Base-by-base conservation (phyloP, 768 basidiomycete genomes). In the Mycena indigotica region DNA sequence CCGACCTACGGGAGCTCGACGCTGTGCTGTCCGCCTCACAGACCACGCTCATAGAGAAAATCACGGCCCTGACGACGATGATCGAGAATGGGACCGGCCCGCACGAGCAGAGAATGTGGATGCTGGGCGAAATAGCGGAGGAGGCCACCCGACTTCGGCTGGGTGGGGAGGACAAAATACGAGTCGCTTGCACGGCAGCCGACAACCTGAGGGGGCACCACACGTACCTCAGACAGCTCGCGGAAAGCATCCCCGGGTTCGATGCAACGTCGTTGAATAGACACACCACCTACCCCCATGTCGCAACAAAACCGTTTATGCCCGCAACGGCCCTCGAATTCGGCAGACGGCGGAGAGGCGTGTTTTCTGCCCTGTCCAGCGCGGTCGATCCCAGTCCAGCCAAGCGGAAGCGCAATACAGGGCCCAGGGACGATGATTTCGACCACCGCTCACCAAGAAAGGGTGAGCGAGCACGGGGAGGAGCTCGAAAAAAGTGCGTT, bases 81-180 rank as follows among this genome's bases (percentile, higher is more conserved):
- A 86, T 97, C 67, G 87, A 93, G 68, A 77, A 82, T 56, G 79
- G 83, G 64, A 67, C 72, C 2, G 79, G 76, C 19, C 70, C 75
- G 35, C 87, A 86, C 65, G 85, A 87, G 66, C 86, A 92, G 64
- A 85, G 93, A 41, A 86, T 98, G 53, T 86, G 86, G 79, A 84
- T 95, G 28, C 85, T 99, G 64, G 83, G 86, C 46, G 93, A 97
- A 70, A 94, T 98, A 67, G 93, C 95, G 5, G 95, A 98, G 54
- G 96, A 98, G 73, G 95, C 95, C 0, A 78, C 82, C 46, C 82
- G 91, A 44, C 89, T 97, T 74, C 93, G 95, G 73, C 84, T 94
- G 59, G 95, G 96, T 25, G 92, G 91, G 53, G 96, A 98, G 72
- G 97, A 98, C 84, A 98, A 98, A 80, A 96, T 98, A 72, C 85